Percentiles rank a stretch among this genome's conserved stretches.
These are phyloP conservation scores for Ilyonectria destructans DNA, from an alignment of 2,329 filamentous ascomycete genomes.

Conservation along the genomic window DNA sequence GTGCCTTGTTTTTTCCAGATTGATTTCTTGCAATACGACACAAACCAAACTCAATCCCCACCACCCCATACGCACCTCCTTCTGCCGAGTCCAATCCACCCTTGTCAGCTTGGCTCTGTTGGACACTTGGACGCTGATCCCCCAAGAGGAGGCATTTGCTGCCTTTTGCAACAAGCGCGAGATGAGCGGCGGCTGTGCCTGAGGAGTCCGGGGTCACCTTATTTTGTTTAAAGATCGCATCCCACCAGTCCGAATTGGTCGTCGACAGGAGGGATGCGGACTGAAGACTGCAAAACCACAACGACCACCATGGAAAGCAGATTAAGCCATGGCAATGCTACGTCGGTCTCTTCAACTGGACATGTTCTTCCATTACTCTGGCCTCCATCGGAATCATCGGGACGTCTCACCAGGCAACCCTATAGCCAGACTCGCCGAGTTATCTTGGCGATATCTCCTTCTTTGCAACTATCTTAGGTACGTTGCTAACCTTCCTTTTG, in stretches of 20 bases:
- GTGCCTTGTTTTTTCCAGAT: neutral
- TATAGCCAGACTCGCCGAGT: neutral
- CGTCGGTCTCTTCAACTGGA: neutral
- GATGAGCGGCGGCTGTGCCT: neutral
- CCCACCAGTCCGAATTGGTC: no score
- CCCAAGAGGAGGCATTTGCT: neutral
- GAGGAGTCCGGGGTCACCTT: neutral
- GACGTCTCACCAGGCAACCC: neutral
- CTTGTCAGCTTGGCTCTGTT: neutral
- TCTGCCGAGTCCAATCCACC: conserved; percentile 5
- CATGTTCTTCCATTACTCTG: neutral
- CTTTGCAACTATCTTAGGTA: neutral
- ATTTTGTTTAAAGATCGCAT: no score
- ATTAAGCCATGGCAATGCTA: no score
- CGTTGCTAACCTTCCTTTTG: neutral
- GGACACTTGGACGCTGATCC: neutral
- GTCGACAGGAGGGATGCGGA: no score
- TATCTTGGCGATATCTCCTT: neutral
- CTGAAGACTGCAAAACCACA: no score
- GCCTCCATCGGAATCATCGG: neutral
- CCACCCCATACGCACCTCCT: neutral
- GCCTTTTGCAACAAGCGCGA: neutral
- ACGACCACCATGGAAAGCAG: no score
- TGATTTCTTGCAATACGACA: neutral
- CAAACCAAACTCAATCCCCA: neutral